A percentile compares a stretch with the other conserved stretches of the same genome.
These are phyloP conservation scores for Phytophthora multivora DNA, from an alignment of 352 stramenopile species.

Conservation along the genomic window DNA sequence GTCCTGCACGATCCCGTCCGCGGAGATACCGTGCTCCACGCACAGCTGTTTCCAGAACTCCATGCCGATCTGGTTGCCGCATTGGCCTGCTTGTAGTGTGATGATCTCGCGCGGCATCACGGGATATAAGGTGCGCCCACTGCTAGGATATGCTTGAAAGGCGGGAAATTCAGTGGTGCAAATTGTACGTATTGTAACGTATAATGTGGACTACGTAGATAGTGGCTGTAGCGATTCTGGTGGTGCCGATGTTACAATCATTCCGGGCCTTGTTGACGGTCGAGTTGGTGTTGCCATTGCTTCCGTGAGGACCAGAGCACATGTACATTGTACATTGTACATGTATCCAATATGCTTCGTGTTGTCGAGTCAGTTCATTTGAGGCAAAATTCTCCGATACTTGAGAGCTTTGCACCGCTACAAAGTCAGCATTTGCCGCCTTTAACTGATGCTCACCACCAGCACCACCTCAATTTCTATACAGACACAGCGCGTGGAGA, in stretches of 20 bases:
- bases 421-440: not conserved
- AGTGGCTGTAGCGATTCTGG: constrained; percentile 12
- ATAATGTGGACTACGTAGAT: constrained; percentile 11
- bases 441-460: constrained; percentile 2
- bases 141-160: constrained; percentile 5
- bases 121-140: not conserved
- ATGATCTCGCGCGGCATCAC: constrained; percentile 99
- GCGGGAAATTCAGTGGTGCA: not conserved
- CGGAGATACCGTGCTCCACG: constrained; percentile 97
- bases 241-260: constrained; percentile 13
- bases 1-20: constrained; percentile 96
- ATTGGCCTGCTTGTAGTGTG: constrained; percentile 99
- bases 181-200: not conserved
- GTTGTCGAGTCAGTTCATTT: constrained; percentile 8
- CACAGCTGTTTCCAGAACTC: constrained; percentile 99
- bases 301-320: not conserved
- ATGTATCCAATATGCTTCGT: not conserved
- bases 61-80: constrained; percentile 99
- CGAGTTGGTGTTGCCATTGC: not conserved
- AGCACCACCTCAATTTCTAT: not conserved
- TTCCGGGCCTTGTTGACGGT: not conserved
- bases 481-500: not conserved
- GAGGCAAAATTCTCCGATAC: constrained; percentile 7
- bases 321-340: too few relatives aligned
- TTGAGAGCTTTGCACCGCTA: not conserved